These are phyloP conservation scores for Cladobotryum mycophilum DNA, from an alignment of 2,329 filamentous ascomycete genomes.

Conservation along the genomic window DNA sequence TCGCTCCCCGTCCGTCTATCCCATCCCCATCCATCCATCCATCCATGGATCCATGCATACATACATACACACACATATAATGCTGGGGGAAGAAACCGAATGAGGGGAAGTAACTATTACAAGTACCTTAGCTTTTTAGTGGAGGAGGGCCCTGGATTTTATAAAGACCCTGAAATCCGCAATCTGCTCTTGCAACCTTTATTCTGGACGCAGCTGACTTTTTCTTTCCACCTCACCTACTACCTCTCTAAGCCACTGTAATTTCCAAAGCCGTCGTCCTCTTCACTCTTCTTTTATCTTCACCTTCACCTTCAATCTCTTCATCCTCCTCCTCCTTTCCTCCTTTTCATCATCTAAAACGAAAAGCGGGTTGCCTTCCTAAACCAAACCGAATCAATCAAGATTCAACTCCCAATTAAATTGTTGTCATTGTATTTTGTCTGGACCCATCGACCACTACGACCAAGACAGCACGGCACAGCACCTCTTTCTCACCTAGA, in stretches of 20 bases:
- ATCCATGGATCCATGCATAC: not conserved
- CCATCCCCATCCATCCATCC: not conserved
- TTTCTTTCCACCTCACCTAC: not conserved
- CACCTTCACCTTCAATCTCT: too few species aligned
- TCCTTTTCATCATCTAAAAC: too few species aligned
- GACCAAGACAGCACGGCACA: too few species aligned
- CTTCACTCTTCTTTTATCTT: not conserved
- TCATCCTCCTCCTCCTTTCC: too few species aligned
- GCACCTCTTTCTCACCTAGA: too few species aligned
- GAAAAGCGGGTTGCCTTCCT: too few species aligned
- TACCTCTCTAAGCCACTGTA: not conserved
- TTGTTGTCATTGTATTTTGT: too few species aligned
- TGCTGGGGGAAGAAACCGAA: not conserved
- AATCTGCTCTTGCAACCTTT: not conserved
- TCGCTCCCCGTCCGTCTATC: too few species aligned
- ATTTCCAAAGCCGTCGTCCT: not conserved
- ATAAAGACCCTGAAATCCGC: slow-evolving; percentile 20
- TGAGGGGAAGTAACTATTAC: slow-evolving; percentile 1
- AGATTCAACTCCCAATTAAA: too few species aligned
- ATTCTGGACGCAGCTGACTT: not conserved
- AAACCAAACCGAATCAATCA: too few species aligned
- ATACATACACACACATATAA: not conserved
- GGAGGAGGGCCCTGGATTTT: slow-evolving; percentile 7
- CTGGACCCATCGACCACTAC: too few species aligned
- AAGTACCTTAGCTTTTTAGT: not conserved